Conservation (phyloP, 371 early-diverging fungal genomes). For the Haplosporangium sp. region DNA sequence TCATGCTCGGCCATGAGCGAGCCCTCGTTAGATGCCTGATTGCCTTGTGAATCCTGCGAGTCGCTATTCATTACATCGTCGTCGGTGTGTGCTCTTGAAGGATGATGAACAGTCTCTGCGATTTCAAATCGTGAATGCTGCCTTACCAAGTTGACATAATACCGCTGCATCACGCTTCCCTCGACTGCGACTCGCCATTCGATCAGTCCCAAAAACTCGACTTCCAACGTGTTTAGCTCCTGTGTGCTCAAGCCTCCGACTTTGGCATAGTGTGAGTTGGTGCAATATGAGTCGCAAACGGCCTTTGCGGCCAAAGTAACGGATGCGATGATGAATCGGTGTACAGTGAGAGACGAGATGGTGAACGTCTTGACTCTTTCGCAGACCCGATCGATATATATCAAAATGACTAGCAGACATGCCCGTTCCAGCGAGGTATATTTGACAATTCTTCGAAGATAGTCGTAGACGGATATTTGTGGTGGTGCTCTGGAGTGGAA, state of each 20-base stretch:
- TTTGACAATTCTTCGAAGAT: conserved; percentile 85
- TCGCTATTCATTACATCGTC: conserved; percentile 19
- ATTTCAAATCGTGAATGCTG: conserved; percentile 70
- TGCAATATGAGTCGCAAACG: conserved; percentile 86
- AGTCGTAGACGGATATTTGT: conserved; percentile 84
- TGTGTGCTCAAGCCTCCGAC: conserved; percentile 94
- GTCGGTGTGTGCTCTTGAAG: conserved; percentile 14
- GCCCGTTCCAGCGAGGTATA: conserved; percentile 93
- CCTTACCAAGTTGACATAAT: conserved; percentile 83
- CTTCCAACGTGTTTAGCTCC: conserved; percentile 94
- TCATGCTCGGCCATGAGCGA: conserved; percentile 31
- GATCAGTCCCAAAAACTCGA: conserved; percentile 89
- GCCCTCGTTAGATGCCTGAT: conserved; percentile 23
- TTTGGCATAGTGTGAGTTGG: conserved; percentile 89
- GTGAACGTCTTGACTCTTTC: conserved; percentile 83
- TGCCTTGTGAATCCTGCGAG: conserved; percentile 25
- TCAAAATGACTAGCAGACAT: conserved; percentile 84
- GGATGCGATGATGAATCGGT: conserved; percentile 95
- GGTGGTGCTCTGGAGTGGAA: conserved; percentile 97
- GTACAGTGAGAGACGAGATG: conserved; percentile 92
- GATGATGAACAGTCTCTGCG: conserved; percentile 22
- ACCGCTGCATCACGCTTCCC: conserved; percentile 83
- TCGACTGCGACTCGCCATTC: conserved; percentile 90
- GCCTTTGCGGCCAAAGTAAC: conserved; percentile 92
- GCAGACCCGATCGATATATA: conserved; percentile 94